phyloP scores from a whole-genome alignment of 1,284 basidiomycete genomes.

The Gomphus bonarii region DNA sequence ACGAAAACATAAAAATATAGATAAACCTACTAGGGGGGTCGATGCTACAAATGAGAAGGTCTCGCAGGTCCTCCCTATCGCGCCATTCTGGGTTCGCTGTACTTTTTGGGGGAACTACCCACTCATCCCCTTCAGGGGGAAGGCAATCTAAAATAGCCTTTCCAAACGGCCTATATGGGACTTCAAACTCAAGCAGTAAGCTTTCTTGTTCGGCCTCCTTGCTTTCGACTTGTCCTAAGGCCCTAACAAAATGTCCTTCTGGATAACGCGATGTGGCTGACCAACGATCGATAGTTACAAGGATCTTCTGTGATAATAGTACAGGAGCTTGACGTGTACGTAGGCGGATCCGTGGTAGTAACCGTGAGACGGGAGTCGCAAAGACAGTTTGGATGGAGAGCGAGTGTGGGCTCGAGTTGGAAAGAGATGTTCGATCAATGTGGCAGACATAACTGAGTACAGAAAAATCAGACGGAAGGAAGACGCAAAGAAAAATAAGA shows the following conservation, averaged over 20 bases:
- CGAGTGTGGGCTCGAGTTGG: slow-evolving; percentile 69
- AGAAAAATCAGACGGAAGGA: slow-evolving; percentile 2
- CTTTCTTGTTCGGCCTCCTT: slow-evolving; percentile 97
- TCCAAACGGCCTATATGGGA: slow-evolving; percentile 94
- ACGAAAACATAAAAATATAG: not conserved
- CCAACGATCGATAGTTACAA: slow-evolving; percentile 95
- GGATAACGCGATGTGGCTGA: slow-evolving; percentile 82
- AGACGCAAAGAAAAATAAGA: slow-evolving; percentile 14
- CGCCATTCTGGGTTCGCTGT: slow-evolving; percentile 57
- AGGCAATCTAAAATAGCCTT: slow-evolving; percentile 90
- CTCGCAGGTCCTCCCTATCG: slow-evolving; percentile 82
- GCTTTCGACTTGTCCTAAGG: slow-evolving; percentile 84
- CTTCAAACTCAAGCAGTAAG: slow-evolving; percentile 89
- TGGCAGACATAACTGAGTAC: slow-evolving; percentile 81
- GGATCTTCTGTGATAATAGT: slow-evolving; percentile 89
- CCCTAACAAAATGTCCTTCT: slow-evolving; percentile 94
- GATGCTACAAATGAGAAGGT: slow-evolving; percentile 88
- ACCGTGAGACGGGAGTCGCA: slow-evolving; percentile 86
- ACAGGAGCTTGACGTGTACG: slow-evolving; percentile 89
- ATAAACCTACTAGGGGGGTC: slow-evolving; percentile 75
- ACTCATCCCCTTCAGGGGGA: slow-evolving; percentile 82
- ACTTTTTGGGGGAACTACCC: slow-evolving; percentile 84
- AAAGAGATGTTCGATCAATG: slow-evolving; percentile 83
- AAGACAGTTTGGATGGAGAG: slow-evolving; percentile 89
- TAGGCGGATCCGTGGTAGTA: slow-evolving; percentile 89